Evolutionary conservation across 345 rosid species (phyloP).

Genomic region (Rhizophora apiculata): DNA sequence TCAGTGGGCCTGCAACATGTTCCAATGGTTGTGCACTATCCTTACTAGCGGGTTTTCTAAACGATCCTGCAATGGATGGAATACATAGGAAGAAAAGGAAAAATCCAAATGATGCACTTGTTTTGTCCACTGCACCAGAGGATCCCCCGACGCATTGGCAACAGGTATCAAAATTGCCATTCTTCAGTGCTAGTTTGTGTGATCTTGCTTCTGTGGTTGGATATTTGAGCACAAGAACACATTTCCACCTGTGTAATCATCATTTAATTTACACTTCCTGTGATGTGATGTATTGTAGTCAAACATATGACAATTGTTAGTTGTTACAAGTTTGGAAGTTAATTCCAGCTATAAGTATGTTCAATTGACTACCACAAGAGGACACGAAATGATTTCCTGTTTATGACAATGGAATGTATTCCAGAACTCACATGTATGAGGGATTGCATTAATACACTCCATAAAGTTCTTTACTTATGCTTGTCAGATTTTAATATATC

Average conservation of each 20-base stretch:
- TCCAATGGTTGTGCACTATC: slow-evolving; percentile 29
- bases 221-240: neutral
- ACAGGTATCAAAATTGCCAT: slow-evolving; percentile 49
- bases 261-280: neutral
- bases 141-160: slow-evolving; percentile 96
- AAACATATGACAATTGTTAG: neutral
- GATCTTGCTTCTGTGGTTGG: neutral
- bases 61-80: slow-evolving; percentile 44
- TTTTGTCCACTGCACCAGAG: slow-evolving; percentile 91
- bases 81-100: slow-evolving; percentile 59
- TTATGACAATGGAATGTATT: neutral
- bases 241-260: neutral
- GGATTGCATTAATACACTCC: neutral
- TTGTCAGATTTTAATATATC: too few species aligned
- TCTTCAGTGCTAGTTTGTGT: neutral
- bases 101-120: slow-evolving; percentile 62
- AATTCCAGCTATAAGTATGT: neutral
- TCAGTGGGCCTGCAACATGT: slow-evolving; percentile 47
- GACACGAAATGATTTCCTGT: neutral
- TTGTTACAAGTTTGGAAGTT: neutral
- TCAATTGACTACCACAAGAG: neutral
- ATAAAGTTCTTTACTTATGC: too few species aligned
- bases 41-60: slow-evolving; percentile 33
- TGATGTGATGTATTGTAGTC: neutral
- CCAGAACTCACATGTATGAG: neutral